Base-by-base conservation (phyloP, 768 basidiomycete species). In the Clathrus columnatus region DNA sequence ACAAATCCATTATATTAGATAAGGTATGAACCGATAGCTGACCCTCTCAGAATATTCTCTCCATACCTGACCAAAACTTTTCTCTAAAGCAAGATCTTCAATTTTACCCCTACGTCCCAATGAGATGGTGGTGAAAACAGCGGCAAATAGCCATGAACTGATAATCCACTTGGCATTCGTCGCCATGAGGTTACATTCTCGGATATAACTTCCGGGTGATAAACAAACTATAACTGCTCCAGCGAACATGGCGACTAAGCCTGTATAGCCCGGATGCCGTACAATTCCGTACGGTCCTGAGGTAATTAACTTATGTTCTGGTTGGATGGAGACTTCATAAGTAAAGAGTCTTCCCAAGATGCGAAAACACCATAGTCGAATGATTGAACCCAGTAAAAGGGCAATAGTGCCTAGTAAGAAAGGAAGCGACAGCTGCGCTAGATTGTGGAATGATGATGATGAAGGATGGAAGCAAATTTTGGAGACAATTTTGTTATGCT, bases 341-440 rank as follows among this genome's bases (percentile, higher is more conserved):
- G 80, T 81, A 69, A 82, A 82, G 54, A 80, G 66, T 1, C 70
- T 63, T 1, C 79, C 80, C 20, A 82, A 76, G 21, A 75, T 71
- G 53, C 65, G 68, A 73, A 78, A 82, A 61, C 80, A 81, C 60
- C 71, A 75, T 17, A 79, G 63, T 36, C 80, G 78, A 59, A 81
- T 72, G 64, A 73, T 70, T 56, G 73, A 67, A 1, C 79, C 79
- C 1, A 73, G 60, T 3, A 72, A 60, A 54, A 74, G 72, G 21
- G 73, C 67, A 42, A 75, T 48, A 43, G 76, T 70, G 3, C 80
- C 80, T 8, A 70, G 60, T 41, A 75, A 45, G 64, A 80, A 79
- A 17, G 72, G 49, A 0, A 75, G 74, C 0, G 79, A 48, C 2
- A 36, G 11, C n/a, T 36, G 11, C 4, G 36, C n/a, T 4, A 36